Conservation (phyloP, 257 asterid genomes). For the Thymus mandschuricus region DNA sequence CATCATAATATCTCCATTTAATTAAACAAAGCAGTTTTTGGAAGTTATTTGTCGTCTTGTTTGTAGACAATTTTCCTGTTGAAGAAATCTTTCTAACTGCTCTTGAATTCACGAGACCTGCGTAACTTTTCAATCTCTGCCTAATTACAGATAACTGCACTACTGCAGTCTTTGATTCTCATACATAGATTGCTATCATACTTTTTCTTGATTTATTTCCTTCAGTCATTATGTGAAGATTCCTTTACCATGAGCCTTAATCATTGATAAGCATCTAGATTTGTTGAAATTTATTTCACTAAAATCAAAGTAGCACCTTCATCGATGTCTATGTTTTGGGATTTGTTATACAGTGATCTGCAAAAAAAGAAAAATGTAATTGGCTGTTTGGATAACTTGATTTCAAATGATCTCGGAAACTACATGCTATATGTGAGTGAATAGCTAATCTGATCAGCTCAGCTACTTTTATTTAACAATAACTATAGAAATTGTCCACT, state of each 20-base stretch:
- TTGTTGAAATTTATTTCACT: background rate
- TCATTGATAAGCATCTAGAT: background rate
- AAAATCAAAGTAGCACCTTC: slow-evolving; percentile 1
- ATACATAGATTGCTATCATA: background rate
- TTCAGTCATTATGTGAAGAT: slow-evolving; percentile 16
- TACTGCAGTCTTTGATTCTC: slow-evolving; percentile 16
- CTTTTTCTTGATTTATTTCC: slow-evolving; percentile 4
- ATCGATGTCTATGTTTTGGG: background rate
- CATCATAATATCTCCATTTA: slow-evolving; percentile 18
- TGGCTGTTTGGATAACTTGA: background rate
- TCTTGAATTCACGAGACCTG: background rate
- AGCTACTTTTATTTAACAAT: slow-evolving; percentile 10
- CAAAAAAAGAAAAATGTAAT: background rate
- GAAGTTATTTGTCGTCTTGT: slow-evolving; percentile 8
- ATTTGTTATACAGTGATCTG: background rate
- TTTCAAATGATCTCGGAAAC: background rate
- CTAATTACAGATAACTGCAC: background rate
- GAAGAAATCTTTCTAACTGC: slow-evolving; percentile 10
- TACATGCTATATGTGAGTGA: slow-evolving; percentile 3
- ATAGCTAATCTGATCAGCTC: slow-evolving; percentile 16
- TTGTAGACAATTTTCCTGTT: background rate
- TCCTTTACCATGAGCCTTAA: slow-evolving; percentile 1
- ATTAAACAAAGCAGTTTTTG: background rate
- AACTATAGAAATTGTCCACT: slow-evolving; percentile 7
- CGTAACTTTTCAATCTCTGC: slow-evolving; percentile 9